Conservation (phyloP, 192 early-diverging fungal species). For the Coemansia sp. region DNA sequence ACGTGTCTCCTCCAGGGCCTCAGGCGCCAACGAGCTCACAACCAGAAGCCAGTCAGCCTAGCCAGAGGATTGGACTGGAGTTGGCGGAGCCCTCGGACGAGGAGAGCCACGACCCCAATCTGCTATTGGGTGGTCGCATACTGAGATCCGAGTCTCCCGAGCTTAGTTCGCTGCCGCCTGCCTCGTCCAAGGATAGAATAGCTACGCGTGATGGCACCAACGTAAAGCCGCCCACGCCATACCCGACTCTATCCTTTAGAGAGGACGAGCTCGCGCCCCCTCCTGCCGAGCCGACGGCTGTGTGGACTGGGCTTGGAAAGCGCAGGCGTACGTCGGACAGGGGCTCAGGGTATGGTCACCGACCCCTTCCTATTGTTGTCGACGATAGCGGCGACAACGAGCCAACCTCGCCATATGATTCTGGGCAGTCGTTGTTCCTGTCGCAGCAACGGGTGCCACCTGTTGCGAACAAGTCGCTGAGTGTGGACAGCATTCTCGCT, state of each 20-base stretch:
- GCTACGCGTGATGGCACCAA: background rate
- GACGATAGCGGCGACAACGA: constrained; percentile 6
- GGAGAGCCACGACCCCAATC: constrained; percentile 25
- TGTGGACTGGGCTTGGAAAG: constrained; percentile 38
- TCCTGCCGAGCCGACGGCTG: background rate
- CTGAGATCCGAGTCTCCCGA: constrained; percentile 12
- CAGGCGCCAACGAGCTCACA: background rate
- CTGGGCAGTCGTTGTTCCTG: constrained; percentile 2
- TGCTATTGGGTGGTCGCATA: background rate
- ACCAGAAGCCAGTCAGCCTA: background rate
- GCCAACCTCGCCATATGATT: background rate
- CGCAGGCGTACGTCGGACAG: constrained; percentile 35
- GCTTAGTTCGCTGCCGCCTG: background rate
- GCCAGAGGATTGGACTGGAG: background rate
- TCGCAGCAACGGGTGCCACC: background rate
- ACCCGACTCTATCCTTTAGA: background rate
- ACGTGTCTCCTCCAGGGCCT: background rate
- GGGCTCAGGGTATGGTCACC: constrained; percentile 22
- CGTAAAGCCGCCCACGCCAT: background rate
- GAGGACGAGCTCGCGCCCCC: constrained; percentile 4
- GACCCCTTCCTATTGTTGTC: constrained; percentile 29
- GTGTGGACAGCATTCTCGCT: background rate
- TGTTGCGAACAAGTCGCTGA: background rate
- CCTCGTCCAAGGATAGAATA: background rate
- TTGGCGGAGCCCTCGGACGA: constrained; percentile 6